phyloP scores from a whole-genome alignment of 1,284 basidiomycete species.

The Rhodofomes roseus region DNA sequence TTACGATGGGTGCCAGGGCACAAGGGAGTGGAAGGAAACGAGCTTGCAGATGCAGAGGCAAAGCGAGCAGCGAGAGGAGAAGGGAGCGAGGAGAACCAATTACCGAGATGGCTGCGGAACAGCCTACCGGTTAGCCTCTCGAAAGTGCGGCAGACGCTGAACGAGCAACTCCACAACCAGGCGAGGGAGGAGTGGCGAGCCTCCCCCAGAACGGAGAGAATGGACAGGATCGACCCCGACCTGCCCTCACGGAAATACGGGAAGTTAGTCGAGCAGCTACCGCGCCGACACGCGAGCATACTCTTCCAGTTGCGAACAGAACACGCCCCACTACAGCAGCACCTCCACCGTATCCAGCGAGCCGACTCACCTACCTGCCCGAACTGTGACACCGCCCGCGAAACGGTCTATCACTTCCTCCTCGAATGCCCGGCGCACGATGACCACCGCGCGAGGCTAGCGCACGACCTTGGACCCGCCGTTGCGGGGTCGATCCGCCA shows the following conservation, averaged over 20 bases:
- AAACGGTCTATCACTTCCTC: constrained; percentile 23
- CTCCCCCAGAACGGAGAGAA: neutral
- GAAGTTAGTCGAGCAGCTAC: neutral
- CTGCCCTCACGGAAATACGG: neutral
- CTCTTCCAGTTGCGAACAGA: constrained; percentile 18
- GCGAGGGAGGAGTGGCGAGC: neutral
- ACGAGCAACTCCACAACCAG: neutral
- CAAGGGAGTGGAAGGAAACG: constrained; percentile 17
- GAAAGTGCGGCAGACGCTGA: neutral
- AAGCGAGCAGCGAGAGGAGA: constrained; percentile 5
- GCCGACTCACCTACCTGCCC: constrained; percentile 20
- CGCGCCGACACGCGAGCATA: neutral
- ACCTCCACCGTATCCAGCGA: constrained; percentile 19
- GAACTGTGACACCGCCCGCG: constrained; percentile 11
- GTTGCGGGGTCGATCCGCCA: neutral
- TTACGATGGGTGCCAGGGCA: constrained; percentile 19
- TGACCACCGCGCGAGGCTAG: neutral
- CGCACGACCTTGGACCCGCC: neutral
- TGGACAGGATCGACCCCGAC: neutral
- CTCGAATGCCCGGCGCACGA: constrained; percentile 14
- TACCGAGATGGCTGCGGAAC: neutral
- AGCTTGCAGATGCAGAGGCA: constrained; percentile 14
- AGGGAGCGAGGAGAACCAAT: neutral
- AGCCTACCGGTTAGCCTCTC: neutral
- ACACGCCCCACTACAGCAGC: constrained; percentile 21